Base-by-base conservation (phyloP, 2,329 filamentous ascomycete species). In the Acephala macrosclerotiorum region DNA sequence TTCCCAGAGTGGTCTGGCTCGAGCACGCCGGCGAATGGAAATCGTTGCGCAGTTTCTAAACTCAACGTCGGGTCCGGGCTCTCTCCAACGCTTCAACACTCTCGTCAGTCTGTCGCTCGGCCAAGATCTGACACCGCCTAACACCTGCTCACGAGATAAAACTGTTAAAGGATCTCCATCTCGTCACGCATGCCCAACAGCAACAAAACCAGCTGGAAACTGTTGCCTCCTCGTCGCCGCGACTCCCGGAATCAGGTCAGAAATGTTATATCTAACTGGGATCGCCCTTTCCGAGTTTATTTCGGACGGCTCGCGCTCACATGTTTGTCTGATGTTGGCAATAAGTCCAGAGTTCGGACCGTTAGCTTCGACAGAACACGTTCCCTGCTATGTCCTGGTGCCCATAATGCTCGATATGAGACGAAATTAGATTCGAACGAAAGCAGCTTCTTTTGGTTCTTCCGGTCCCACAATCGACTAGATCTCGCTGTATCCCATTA, bases 381-480 rank as follows among this genome's bases (percentile, higher is more conserved):
- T 51, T 69, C 66, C 68, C 64, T 68, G 60, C 25, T 42, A 20
- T 33, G 12, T 33, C 55, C 35, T 40, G n/a, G 29, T 57, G 8
- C 58, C 69, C 70, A 72, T 73, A 64, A 72, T 60, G 62, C 62
- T 71, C 67, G 65, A 73, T 57, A 72, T 72, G 66, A 71, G 64
- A 71, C 60, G 67, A 70, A 68, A 71, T 72, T 72, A 69, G 64
- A 63, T 69, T 61, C 60, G 61, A 66, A 66, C 58, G 58, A 68
- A 67, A 63, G 56, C 58, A 57, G 58, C 61, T 60, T 57, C 57
- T 42, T 64, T 56, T 4, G 57, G 56, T 58, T 65, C 42, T 53
- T 59, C 55, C 61, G 58, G 57, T 56, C 40, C 64, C 51, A 55
- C 57, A 53, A 29, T n/a, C 51, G 45, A 20, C 51, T 33, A 2